phyloP scores from a whole-genome alignment of 306 rosid species.

The Abrus pulchellus region DNA sequence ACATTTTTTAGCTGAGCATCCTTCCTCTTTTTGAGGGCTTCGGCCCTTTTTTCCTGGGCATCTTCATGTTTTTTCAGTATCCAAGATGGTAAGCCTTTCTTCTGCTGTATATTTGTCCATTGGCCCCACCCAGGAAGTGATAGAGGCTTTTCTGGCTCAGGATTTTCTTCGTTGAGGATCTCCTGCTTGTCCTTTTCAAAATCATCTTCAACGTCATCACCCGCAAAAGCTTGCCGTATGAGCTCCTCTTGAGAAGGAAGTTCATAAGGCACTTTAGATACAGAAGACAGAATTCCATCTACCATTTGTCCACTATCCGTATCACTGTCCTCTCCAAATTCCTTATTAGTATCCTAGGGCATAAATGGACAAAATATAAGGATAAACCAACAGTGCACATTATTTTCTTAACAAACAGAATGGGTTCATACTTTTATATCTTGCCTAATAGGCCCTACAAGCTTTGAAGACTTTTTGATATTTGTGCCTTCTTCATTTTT shows the following conservation, averaged over 20 bases:
- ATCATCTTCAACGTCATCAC: conserved; percentile 89
- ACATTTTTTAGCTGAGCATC: conserved; percentile 86
- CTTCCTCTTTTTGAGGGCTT: conserved; percentile 75
- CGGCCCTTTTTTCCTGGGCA: conserved; percentile 80
- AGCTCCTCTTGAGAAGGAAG: conserved; percentile 97
- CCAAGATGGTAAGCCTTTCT: conserved; percentile 89
- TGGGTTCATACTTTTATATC: conserved; percentile 59
- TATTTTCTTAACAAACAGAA: conserved; percentile 8
- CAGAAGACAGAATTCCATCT: conserved; percentile 75
- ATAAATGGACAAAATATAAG: conserved; percentile 24
- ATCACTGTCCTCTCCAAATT: conserved; percentile 69
- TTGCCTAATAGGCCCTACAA: conserved; percentile 49
- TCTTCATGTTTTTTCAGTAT: conserved; percentile 78
- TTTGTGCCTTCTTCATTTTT: conserved; percentile 50
- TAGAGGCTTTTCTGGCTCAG: conserved; percentile 88
- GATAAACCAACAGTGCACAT: conserved; percentile 21
- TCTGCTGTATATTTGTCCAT: conserved; percentile 85
- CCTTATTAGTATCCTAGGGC: conserved; percentile 62
- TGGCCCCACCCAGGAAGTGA: conserved; percentile 98
- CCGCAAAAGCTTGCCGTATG: conserved; percentile 83
- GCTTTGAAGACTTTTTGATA: conserved; percentile 52
- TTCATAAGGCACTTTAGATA: conserved; percentile 67
- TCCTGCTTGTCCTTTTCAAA: conserved; percentile 81
- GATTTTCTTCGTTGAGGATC: conserved; percentile 79
- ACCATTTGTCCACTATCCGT: conserved; percentile 80